These are phyloP conservation scores for Aureobasidium lini DNA, from an alignment of 2,329 filamentous ascomycete genomes.

Conservation along the genomic window DNA sequence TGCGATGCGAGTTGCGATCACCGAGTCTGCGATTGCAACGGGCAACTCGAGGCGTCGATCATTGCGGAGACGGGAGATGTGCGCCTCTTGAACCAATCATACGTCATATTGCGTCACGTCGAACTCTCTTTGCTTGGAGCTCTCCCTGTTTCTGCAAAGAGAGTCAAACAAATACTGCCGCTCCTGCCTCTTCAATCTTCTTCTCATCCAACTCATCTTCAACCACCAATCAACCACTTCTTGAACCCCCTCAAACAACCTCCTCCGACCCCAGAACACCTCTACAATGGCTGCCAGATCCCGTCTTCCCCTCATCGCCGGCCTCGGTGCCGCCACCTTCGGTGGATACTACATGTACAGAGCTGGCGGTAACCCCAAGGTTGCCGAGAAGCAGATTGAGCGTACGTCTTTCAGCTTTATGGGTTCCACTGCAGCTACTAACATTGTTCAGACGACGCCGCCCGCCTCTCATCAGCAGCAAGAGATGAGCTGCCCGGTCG, in stretches of 20 bases:
- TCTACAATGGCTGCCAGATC: constrained; percentile 16
- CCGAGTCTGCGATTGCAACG: neutral
- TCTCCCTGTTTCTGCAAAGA: constrained; percentile 4
- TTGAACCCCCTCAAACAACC: neutral
- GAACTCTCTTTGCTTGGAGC: neutral
- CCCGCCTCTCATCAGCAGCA: constrained; percentile 58
- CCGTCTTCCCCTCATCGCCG: constrained; percentile 13
- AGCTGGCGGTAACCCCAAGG: constrained; percentile 72
- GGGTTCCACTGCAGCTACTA: neutral
- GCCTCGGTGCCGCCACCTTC: constrained; percentile 15
- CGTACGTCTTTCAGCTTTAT: constrained; percentile 46
- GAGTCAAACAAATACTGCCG: constrained; percentile 1
- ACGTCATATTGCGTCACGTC: neutral
- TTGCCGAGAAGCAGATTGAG: constrained; percentile 80
- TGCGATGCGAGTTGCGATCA: neutral
- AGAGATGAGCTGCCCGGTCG: constrained; percentile 58
- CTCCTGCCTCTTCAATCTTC: neutral
- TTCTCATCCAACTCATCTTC: neutral
- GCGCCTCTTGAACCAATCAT: neutral
- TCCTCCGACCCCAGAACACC: neutral
- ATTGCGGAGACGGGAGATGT: constrained; percentile 11
- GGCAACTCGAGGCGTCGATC: neutral
- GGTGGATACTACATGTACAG: constrained; percentile 83
- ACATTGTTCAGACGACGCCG: constrained; percentile 59
- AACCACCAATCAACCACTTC: neutral